Evolutionary conservation across 2,329 filamentous ascomycete species (phyloP).

Genomic region (Xylariaceae sp.): DNA sequence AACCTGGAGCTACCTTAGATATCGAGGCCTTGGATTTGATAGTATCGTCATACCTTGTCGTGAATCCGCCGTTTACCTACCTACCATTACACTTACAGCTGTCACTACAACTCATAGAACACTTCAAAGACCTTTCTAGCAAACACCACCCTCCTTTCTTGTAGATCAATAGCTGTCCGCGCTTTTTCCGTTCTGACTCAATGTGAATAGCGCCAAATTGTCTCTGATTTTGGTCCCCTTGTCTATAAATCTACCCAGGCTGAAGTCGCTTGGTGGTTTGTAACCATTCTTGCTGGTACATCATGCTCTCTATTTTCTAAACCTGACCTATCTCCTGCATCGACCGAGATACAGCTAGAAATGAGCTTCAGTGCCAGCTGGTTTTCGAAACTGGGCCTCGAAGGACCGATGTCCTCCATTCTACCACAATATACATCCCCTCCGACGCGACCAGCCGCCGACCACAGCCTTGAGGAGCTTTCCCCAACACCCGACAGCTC

Average conservation of each 20-base stretch:
- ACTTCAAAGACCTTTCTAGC: too few species aligned
- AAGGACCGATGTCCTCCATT: constrained; percentile 19
- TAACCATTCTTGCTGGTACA: background rate
- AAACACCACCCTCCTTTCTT: too few species aligned
- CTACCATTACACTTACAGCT: too few species aligned
- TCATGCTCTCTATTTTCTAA: constrained; percentile 1
- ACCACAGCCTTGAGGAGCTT: constrained; percentile 26
- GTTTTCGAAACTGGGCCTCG: constrained; percentile 23
- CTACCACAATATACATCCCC: constrained; percentile 18
- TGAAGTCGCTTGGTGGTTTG: background rate
- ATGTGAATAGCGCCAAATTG: too few species aligned
- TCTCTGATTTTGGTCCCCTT: background rate
- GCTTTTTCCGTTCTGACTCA: too few species aligned
- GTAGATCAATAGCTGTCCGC: too few species aligned
- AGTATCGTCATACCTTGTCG: too few species aligned
- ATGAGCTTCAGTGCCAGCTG: constrained; percentile 24
- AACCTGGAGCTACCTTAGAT: too few species aligned
- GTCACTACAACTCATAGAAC: constrained; percentile 5
- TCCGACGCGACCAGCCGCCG: constrained; percentile 14
- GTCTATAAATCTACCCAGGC: background rate
- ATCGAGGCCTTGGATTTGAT: too few species aligned
- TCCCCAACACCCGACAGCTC: constrained; percentile 26
- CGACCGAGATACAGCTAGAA: constrained; percentile 1
- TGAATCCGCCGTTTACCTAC: too few species aligned
- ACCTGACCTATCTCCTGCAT: background rate